A percentile compares a stretch with the other conserved stretches of the same genome.
These are phyloP conservation scores for Penicillium sp. DNA, from an alignment of 2,329 filamentous ascomycete genomes.

Conservation along the genomic window DNA sequence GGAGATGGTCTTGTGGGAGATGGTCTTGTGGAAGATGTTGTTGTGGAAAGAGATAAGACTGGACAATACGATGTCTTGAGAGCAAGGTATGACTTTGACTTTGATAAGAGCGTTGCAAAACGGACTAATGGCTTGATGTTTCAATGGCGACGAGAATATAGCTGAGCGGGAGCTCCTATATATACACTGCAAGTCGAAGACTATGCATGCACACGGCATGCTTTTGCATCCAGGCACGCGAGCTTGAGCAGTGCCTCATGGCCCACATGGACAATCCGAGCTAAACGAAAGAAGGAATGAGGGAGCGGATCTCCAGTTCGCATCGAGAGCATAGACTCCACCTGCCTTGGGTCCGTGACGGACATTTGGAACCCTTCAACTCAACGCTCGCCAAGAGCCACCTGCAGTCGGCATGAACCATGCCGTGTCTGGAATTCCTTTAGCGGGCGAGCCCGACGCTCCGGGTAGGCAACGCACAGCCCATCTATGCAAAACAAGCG, in stretches of 20 bases:
- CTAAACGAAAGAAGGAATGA: constrained; percentile 16
- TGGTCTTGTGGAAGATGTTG: no score
- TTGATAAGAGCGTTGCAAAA: background rate
- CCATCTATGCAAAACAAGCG: constrained; percentile 21
- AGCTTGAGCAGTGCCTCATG: constrained; percentile 18
- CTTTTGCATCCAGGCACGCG: constrained; percentile 18
- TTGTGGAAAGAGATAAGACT: background rate
- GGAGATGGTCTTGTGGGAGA: no score
- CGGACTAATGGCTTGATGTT: background rate
- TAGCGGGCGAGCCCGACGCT: constrained; percentile 2
- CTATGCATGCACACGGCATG: constrained; percentile 17
- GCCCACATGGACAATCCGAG: constrained; percentile 22
- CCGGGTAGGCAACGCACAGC: constrained; percentile 9
- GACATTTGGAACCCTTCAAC: constrained; percentile 15
- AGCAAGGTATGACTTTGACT: background rate
- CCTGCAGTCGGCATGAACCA: constrained; percentile 20
- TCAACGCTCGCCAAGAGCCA: constrained; percentile 4
- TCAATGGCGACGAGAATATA: background rate
- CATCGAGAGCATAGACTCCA: constrained; percentile 14
- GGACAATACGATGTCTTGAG: background rate
- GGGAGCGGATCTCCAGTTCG: constrained; percentile 20
- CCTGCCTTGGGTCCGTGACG: constrained; percentile 19
- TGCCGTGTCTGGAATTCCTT: constrained; percentile 14
- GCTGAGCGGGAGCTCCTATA: constrained; percentile 17
- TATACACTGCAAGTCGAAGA: constrained; percentile 14